Base-by-base conservation (phyloP, 768 basidiomycete species). In the Serendipita sp. region DNA sequence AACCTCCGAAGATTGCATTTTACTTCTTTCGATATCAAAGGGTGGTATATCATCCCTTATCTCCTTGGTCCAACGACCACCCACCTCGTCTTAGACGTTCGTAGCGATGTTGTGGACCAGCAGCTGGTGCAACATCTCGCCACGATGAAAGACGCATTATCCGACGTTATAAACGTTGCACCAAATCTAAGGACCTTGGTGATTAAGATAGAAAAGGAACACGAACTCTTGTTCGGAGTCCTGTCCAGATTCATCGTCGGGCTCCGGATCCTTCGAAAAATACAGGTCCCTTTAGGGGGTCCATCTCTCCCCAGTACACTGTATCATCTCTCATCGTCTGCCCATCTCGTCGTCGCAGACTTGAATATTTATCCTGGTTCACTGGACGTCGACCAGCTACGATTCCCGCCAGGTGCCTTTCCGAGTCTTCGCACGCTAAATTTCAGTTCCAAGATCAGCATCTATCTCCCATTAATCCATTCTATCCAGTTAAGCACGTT, bases 381-480 rank as follows among this genome's bases (percentile, higher is more conserved):
- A 8, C 34, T 33, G 11, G 55, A 60, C 36, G 5, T 60, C 27
- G 55, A 60, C 60, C 75, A 79, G 68, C 72, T 79, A 62, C 76
- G 78, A 64, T 74, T 69, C 63, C 72, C 74, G 40, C 73, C 77
- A 44, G 68, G 74, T 44, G 74, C 77, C 62, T 75, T 79, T n/a
- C 73, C 71, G 45, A 68, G 75, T 68, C 68, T 74, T 66, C 68
- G 74, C 71, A 66, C 74, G 44, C 68, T 70, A 8, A 81, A 78
- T 65, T 79, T 79, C 18, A 71, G 75, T 33, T 77, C 74, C 23
- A 70, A 78, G 48, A 77, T 79, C 29, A 75, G 80, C 5, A 73
- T 79, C 0, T 75, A 77, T 50, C 70, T 66, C 37, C 65, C 70
- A 48, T 72, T 75, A 33, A 73, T 73, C 62, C 76, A 78, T 33